These are phyloP conservation scores for Coccomyxa subellipsoidea DNA, from an alignment of 163 green algal species.

Conservation along the genomic window DNA sequence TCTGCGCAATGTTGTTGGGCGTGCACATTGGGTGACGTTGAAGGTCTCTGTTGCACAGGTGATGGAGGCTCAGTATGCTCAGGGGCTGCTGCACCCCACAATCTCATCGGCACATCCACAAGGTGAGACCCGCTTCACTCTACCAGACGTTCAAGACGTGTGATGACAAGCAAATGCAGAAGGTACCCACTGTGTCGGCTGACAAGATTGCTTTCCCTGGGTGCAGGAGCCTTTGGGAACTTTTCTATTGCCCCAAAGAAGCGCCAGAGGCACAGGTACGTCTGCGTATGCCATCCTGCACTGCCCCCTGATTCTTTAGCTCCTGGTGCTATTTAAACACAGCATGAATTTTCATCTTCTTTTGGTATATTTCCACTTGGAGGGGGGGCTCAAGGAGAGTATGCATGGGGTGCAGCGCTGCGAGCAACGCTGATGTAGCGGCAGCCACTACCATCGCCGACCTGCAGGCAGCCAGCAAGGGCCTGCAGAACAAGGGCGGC, in stretches of 20 bases:
- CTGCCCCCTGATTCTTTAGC: too few species aligned
- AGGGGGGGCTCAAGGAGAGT: background rate
- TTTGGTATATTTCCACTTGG: too few species aligned
- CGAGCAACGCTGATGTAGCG: background rate
- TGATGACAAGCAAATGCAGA: too few species aligned
- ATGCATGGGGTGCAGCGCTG: background rate
- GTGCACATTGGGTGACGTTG: background rate
- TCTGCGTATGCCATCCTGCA: too few species aligned
- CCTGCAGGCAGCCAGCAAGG: conserved; percentile 19
- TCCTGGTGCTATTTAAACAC: too few species aligned
- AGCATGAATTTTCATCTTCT: too few species aligned
- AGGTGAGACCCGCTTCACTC: background rate
- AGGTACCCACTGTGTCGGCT: too few species aligned
- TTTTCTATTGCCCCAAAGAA: background rate
- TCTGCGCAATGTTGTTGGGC: background rate
- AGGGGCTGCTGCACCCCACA: background rate
- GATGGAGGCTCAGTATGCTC: background rate
- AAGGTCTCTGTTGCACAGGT: background rate
- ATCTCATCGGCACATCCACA: background rate
- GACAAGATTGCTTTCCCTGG: background rate
- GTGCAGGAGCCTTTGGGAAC: background rate
- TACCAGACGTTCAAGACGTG: too few species aligned
- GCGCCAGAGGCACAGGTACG: background rate
- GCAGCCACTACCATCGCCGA: background rate
- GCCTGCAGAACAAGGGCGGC: conserved; percentile 11